Evolutionary conservation across 1,284 basidiomycete species (phyloP).

Genomic region (Athelia psychrophila): DNA sequence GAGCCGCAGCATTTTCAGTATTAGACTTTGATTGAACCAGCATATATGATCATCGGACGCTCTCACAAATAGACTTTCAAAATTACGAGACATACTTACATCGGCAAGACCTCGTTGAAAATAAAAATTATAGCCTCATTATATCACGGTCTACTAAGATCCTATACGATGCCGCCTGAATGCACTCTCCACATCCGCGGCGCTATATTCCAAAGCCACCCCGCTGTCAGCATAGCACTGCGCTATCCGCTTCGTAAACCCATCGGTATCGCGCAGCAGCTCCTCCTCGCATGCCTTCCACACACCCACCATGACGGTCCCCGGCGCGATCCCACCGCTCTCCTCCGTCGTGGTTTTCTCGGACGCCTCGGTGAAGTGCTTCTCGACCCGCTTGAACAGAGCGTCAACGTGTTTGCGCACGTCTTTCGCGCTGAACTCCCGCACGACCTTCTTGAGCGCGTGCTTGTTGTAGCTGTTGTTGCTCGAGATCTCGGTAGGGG

Average conservation of each 20-base stretch:
- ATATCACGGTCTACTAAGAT: slow-evolving; percentile 36
- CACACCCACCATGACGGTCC: slow-evolving; percentile 75
- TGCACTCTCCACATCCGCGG: slow-evolving; percentile 72
- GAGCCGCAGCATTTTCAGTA: slow-evolving; percentile 2
- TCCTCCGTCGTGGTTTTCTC: slow-evolving; percentile 64
- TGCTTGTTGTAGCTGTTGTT: slow-evolving; percentile 79
- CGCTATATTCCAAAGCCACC: slow-evolving; percentile 70
- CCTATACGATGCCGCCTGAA: slow-evolving; percentile 67
- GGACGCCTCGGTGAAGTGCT: slow-evolving; percentile 86
- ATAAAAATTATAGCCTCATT: slow-evolving; percentile 5
- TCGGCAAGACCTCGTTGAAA: background rate
- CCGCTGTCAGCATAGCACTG: slow-evolving; percentile 78
- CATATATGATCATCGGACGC: background rate
- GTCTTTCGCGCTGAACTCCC: slow-evolving; percentile 87
- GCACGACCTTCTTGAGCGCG: slow-evolving; percentile 80
- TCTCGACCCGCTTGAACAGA: slow-evolving; percentile 90
- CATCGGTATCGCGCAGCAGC: slow-evolving; percentile 67
- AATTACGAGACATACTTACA: background rate
- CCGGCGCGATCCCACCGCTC: slow-evolving; percentile 52
- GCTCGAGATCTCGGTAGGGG: slow-evolving; percentile 76
- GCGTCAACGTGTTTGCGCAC: slow-evolving; percentile 84
- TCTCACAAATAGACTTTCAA: background rate
- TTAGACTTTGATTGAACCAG: background rate
- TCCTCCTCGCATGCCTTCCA: slow-evolving; percentile 90
- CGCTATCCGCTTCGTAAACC: slow-evolving; percentile 65